Percentiles rank a stretch among this genome's conserved stretches.
Conservation (phyloP, 2,329 filamentous ascomycete genomes). For the Aspergillus phoenicis region DNA sequence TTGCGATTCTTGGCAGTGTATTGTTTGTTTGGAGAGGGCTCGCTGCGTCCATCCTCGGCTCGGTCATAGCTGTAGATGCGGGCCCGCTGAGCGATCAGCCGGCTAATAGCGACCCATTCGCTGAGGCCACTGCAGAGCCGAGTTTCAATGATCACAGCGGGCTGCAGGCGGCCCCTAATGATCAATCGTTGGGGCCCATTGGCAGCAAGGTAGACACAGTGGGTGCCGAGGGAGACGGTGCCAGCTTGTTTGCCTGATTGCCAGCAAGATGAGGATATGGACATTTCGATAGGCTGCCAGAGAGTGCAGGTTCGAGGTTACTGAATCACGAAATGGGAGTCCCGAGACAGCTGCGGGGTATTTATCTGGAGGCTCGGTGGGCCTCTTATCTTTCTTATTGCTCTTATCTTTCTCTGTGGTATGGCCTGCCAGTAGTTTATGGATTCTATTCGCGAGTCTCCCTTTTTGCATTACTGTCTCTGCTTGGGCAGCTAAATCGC, state of each 20-base stretch:
- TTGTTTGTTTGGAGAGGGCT: not conserved
- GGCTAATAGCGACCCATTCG: not conserved
- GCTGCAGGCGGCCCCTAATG: not conserved
- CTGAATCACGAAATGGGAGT: no score
- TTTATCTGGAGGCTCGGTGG: no score
- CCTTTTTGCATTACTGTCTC: no score
- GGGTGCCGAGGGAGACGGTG: not conserved
- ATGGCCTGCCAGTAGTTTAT: no score
- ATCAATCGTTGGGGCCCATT: not conserved
- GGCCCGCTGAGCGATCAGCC: not conserved
- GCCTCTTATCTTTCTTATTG: no score
- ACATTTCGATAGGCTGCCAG: no score
- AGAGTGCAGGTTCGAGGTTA: no score
- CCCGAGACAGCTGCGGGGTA: no score
- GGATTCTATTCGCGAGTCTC: no score
- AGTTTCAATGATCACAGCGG: not conserved
- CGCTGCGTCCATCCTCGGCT: not conserved
- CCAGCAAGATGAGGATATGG: not conserved
- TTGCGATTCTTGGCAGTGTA: not conserved
- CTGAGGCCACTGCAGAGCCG: not conserved
- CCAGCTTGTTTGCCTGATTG: not conserved
- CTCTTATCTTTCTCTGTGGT: no score
- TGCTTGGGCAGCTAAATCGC: no score
- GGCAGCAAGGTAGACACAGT: not conserved
- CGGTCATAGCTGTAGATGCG: conserved; percentile 4